Evolutionary conservation across 352 stramenopile genomes (phyloP).

Genomic region (Pythium monospermum): DNA sequence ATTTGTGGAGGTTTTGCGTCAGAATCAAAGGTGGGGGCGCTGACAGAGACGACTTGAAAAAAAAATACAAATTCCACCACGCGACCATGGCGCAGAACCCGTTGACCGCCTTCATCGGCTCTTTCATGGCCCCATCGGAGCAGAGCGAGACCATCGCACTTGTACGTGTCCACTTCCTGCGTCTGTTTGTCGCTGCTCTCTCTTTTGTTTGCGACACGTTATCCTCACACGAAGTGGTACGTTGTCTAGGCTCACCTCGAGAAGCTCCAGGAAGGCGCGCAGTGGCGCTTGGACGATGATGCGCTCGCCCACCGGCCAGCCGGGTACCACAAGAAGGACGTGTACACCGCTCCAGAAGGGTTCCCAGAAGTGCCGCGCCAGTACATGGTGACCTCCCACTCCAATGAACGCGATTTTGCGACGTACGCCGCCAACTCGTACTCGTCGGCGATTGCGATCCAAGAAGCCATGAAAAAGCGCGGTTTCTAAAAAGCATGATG

Average conservation of each 20-base stretch:
- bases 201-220: neutral
- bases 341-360: constrained; percentile 59
- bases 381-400: constrained; percentile 70
- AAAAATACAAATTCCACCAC: constrained; percentile 8
- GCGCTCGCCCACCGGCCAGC: constrained; percentile 41
- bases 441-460: constrained; percentile 75
- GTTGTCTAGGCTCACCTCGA: constrained; percentile 39
- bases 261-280: constrained; percentile 41
- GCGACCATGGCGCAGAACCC: constrained; percentile 61
- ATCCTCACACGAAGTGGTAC: neutral
- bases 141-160: constrained; percentile 40
- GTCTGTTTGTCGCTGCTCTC: neutral
- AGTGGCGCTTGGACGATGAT: constrained; percentile 70
- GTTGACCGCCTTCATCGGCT: constrained; percentile 58
- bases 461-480: constrained; percentile 72
- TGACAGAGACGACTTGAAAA: constrained; percentile 17
- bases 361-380: constrained; percentile 74
- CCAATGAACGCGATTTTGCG: constrained; percentile 56
- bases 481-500: constrained; percentile 51
- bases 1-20: constrained; percentile 2
- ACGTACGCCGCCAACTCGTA: constrained; percentile 87
- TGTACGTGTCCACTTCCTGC: constrained; percentile 24
- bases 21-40: constrained; percentile 16
- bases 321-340: constrained; percentile 52
- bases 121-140: constrained; percentile 58